Conservation (phyloP, 208 protist genomes). For the Sergeia podlipaevii region DNA sequence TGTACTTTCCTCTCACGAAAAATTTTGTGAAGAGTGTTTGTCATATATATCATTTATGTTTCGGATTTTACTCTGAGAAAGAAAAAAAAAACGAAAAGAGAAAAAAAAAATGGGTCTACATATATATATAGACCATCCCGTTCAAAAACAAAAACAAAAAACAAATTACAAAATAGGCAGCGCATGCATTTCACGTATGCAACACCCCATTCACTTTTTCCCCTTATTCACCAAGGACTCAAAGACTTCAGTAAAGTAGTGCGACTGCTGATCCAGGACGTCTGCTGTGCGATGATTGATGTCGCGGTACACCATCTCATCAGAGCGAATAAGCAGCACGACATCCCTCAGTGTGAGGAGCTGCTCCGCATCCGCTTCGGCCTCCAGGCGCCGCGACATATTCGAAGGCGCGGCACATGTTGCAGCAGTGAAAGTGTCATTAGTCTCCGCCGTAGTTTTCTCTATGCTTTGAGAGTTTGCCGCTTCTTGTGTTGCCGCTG, state of each 20-base stretch:
- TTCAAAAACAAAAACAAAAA: slow-evolving; percentile 2
- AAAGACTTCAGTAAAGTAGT: slow-evolving; percentile 11
- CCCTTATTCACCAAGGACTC: too few species aligned
- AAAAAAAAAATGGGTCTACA: too few species aligned
- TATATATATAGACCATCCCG: too few species aligned
- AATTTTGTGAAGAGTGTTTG: too few species aligned
- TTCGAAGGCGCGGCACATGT: background rate
- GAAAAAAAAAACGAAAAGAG: too few species aligned
- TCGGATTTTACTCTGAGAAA: too few species aligned
- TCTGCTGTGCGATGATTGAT: slow-evolving; percentile 48
- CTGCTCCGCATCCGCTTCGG: background rate
- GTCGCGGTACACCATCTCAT: slow-evolving; percentile 77
- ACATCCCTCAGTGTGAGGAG: slow-evolving; percentile 62
- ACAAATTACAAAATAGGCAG: background rate
- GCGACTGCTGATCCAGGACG: slow-evolving; percentile 28
- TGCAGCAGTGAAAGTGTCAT: too few species aligned
- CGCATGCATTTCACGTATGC: background rate
- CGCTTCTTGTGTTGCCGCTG: background rate
- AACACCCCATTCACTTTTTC: slow-evolving; percentile 1
- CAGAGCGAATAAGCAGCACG: slow-evolving; percentile 61
- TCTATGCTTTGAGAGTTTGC: background rate
- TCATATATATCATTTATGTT: too few species aligned
- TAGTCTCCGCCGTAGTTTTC: background rate
- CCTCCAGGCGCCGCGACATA: background rate
- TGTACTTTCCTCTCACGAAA: too few species aligned